These are phyloP conservation scores for Trichoderma sp. DNA, from an alignment of 2,329 filamentous ascomycete species.

Conservation along the genomic window DNA sequence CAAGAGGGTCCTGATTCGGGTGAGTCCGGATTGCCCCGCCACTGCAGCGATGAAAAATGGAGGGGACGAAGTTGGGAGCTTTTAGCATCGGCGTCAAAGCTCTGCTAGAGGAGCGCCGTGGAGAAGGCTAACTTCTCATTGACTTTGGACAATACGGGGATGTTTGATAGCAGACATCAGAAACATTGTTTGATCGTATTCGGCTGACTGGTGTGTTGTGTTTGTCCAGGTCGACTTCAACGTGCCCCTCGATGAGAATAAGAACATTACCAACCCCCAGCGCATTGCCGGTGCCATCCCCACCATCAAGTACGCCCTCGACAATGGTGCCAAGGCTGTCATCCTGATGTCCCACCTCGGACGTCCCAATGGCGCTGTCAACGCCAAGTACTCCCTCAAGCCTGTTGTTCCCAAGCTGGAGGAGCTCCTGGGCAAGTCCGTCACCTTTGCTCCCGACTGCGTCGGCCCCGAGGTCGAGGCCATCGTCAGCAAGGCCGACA, in stretches of 20 bases:
- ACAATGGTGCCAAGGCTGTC: slow-evolving; percentile 88
- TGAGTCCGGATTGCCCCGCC: slow-evolving; percentile 56
- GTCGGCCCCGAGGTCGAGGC: slow-evolving; percentile 90
- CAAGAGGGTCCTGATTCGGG: slow-evolving; percentile 97
- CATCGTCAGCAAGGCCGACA: slow-evolving; percentile 78
- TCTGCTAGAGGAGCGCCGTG: neutral
- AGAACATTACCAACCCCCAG: slow-evolving; percentile 97
- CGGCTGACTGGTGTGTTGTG: slow-evolving; percentile 6
- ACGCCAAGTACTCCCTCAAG: slow-evolving; percentile 92
- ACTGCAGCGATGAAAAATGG: slow-evolving; percentile 28
- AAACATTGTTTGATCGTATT: neutral
- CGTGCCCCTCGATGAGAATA: slow-evolving; percentile 90
- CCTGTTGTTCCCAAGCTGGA: slow-evolving; percentile 89
- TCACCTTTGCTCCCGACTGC: slow-evolving; percentile 87
- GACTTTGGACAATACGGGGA: neutral
- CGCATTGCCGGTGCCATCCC: slow-evolving; percentile 95
- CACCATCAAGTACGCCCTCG: slow-evolving; percentile 92
- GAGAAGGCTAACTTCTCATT: neutral
- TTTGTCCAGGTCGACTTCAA: slow-evolving; percentile 94
- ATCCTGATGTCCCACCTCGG: slow-evolving; percentile 98
- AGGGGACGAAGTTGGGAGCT: neutral
- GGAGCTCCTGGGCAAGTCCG: slow-evolving; percentile 82
- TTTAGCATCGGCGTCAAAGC: neutral
- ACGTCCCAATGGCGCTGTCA: slow-evolving; percentile 86
- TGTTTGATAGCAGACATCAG: neutral